Evolutionary conservation across 2,329 filamentous ascomycete species (phyloP), one percentile per base, ranked within the genome.

Genomic region (Hymenotorrendiella dingleyae): DNA sequence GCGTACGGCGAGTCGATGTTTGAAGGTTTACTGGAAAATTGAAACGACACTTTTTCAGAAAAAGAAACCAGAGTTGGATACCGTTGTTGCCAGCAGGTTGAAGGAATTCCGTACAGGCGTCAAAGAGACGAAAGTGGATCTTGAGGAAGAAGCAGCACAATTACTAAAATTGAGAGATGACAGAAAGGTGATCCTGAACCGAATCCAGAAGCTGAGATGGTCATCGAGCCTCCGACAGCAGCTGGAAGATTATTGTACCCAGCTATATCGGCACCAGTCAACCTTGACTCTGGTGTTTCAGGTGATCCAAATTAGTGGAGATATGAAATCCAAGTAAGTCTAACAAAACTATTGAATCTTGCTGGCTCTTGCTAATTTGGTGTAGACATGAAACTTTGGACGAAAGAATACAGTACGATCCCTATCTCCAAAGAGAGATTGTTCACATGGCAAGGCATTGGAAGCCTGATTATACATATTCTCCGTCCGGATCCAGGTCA

Each of bases 11-110:
- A 28, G 24, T 24, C 24, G 32, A 17, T 40, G 37, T 20, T 29
- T 40, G 10, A 40, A 33, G 28, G 32, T 40, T n/a, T 40, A 32
- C 24, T 40, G 37, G 37, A 32, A 28, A 32, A 40, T 40, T 29
- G 37, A 40, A 32, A 28, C 37, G 3, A 32, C 28, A 24, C n/a
- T 40, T 32, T 14, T 30, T 11, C 24, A 20, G 11, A 40, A 32
- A 32, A 28, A 40, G n/a, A 12, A 19, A 8, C n/a, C n/a, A 17
- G 27, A 32, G 11, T 7, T 29, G 37, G 26, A 40, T 14, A 14
- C n/a, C 9, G 24, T 16, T 8, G 32, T 26, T 17, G 12, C 8
- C 11, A 40, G 37, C 22, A 17, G 28, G 12, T n/a, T 40, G 10
- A n/a, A 5, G 2, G 24, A 19, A 23, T 22, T 40, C 9, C 17